Base-by-base conservation (phyloP, 2,329 filamentous ascomycete species). In the Phialophora tarda region DNA sequence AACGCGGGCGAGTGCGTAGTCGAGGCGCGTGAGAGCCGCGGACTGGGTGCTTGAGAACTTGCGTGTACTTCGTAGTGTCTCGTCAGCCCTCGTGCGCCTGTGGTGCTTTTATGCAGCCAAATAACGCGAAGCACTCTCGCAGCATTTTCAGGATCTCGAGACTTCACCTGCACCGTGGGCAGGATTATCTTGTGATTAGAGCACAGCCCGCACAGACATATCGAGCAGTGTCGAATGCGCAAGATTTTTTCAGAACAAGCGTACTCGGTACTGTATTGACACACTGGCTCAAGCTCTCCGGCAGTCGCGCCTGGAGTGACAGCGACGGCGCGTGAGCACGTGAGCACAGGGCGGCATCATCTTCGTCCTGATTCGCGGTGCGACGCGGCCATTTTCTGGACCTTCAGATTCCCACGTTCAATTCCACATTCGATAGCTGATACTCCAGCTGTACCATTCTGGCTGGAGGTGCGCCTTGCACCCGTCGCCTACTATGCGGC, bases 401-500 rank as follows among this genome's bases (percentile, higher is more conserved):
- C 23, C 23, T 51, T 51, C 21, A 26, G 21, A 12, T 24, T n/a
- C 21, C 47, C 48, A 26, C 24, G 3, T 51, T 48, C 28, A 21
- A 17, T 38, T 59, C 23, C 6, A 38, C 8, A 23, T 28, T 30
- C 28, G 4, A 11, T 26, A 26, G 11, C 38, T 38, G 48, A 21
- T 7, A 51, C 48, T 23, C 28, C 17, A 51, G 21, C 21, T 55
- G n/a, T 11, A 34, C 28, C 53, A 12, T 30, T 30, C 24, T 51
- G 8, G 28, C 30, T 21, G 53, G 17, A 24, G 30, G 59, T 41
- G 34, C 28, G 17, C 28, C 5, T 53, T 54, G 59, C 59, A 54
- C 47, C 47, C 21, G 48, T 21, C 48, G 3, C 23, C 59, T 2
- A 28, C 41, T 32, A 87, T 95, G 84, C 91, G 92, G 74, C 84